Base-by-base conservation (phyloP, 2,329 filamentous ascomycete species). In the Drechslerella dactyloides region DNA sequence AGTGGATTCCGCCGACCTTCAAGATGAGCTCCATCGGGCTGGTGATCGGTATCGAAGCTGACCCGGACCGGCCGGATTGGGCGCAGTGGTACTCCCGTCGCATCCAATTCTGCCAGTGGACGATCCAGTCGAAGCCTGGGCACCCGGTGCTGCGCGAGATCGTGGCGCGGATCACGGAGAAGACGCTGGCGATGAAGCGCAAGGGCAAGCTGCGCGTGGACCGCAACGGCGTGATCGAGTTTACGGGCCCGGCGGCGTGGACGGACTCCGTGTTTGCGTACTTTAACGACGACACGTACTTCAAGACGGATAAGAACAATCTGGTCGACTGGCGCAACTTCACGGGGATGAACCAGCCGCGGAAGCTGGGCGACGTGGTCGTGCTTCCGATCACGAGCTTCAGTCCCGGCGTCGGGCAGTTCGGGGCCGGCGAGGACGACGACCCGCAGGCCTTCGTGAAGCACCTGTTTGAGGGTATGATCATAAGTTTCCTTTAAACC, bases 61-160 rank as follows among this genome's bases (percentile, higher is more conserved):
- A 99, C 78, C 92, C 94, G 0, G 92, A 97, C 80, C 87, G 94
- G 53, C 85, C 86, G 2, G 94, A 99, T 79, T 99, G 94, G 94
- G 85, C 87, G 37, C 83, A 96, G 0, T 97, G 93, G 94, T 99
- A 97, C 82, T 94, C 91, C 74, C 89, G 94, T 69, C 87, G 93
- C 74, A 93, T 99, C 73, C 94, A 97, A 79, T 97, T 99, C 81
- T 99, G 94, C 81, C 94, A 99, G 80, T 99, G 94, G 94, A 99
- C 94, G 0, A 97, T 99, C 74, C 93, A 97, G 80, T 83, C 90
- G 65, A 99, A 99, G 80, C 90, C 93, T 0, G 94, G 94, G 10
- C 94, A 99, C 79, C 94, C 94, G 0, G 87, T 96, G 11, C 84
- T 99, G 68, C 87, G 93, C 73, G 91, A 97, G 73, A 86, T 96